Conservation (phyloP, 2,329 filamentous ascomycete genomes). For the Fusarium equiseti region DNA sequence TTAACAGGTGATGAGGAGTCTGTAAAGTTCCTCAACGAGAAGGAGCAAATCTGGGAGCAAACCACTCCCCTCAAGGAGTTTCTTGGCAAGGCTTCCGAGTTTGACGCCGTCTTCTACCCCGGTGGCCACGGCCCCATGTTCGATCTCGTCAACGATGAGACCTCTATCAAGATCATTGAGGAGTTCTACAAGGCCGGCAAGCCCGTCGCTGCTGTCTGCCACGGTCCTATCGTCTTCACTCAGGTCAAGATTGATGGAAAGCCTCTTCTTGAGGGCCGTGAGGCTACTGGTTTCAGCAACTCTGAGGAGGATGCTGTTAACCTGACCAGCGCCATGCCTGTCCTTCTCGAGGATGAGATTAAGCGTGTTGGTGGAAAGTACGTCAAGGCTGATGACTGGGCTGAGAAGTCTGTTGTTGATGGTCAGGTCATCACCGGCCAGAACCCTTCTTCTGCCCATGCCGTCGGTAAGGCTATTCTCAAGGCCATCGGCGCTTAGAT, state of each 20-base stretch:
- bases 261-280: constrained; percentile 66
- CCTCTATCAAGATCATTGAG: constrained; percentile 69
- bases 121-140: constrained; percentile 74
- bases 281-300: constrained; percentile 73
- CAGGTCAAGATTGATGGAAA: constrained; percentile 67
- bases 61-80: constrained; percentile 70
- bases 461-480: constrained; percentile 63
- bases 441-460: constrained; percentile 66
- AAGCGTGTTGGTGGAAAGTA: constrained; percentile 66
- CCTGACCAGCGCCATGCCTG: constrained; percentile 67
- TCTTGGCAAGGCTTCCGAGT: constrained; percentile 68
- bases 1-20: constrained; percentile 67
- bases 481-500: constrained; percentile 56
- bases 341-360: constrained; percentile 68
- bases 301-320: constrained; percentile 64
- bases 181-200: constrained; percentile 73
- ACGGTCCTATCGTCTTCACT: constrained; percentile 73
- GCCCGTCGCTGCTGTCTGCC: constrained; percentile 75
- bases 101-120: constrained; percentile 71
- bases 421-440: constrained; percentile 68
- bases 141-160: constrained; percentile 69
- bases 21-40: constrained; percentile 65
- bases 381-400: constrained; percentile 67
- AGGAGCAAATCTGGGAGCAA: constrained; percentile 72
- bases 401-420: constrained; percentile 62